Conservation (phyloP, 163 green algal species). For the Chlorella variabilis region DNA sequence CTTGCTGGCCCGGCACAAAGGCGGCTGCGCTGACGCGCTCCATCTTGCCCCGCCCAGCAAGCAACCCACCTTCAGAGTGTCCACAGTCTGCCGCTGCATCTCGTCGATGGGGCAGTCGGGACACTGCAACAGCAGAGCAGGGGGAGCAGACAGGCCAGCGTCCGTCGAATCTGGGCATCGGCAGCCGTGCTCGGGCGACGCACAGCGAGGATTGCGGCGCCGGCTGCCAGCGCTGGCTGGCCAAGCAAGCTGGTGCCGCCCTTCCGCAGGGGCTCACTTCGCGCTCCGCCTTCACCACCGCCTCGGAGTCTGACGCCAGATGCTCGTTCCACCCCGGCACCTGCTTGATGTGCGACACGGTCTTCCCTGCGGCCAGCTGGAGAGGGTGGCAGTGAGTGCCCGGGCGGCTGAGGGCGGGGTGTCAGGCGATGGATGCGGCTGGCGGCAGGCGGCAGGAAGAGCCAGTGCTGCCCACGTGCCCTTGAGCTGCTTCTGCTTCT, state of each 20-base stretch:
- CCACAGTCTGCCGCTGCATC: conserved; percentile 27
- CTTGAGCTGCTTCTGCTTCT: conserved; percentile 31
- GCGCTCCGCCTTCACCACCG: conserved; percentile 41
- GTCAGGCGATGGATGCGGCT: neutral
- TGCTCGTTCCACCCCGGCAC: conserved; percentile 40
- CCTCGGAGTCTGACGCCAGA: conserved; percentile 32
- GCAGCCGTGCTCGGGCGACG: no score
- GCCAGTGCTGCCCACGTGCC: neutral
- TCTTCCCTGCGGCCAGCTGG: conserved; percentile 28
- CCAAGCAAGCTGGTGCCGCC: no score
- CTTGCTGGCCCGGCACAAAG: no score
- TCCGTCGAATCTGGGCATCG: no score
- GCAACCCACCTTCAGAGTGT: neutral
- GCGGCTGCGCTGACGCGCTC: no score
- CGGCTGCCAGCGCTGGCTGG: no score
- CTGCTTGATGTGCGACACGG: conserved; percentile 28
- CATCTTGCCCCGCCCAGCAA: no score
- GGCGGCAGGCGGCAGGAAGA: neutral
- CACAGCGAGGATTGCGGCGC: no score
- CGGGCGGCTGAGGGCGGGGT: neutral
- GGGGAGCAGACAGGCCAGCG: no score
- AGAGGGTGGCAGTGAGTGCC: no score
- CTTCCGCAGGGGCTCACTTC: no score
- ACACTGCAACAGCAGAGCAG: neutral
- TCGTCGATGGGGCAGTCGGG: conserved; percentile 12